phyloP scores from a whole-genome alignment of 2,329 filamentous ascomycete species.

The Geosmithia flava region DNA sequence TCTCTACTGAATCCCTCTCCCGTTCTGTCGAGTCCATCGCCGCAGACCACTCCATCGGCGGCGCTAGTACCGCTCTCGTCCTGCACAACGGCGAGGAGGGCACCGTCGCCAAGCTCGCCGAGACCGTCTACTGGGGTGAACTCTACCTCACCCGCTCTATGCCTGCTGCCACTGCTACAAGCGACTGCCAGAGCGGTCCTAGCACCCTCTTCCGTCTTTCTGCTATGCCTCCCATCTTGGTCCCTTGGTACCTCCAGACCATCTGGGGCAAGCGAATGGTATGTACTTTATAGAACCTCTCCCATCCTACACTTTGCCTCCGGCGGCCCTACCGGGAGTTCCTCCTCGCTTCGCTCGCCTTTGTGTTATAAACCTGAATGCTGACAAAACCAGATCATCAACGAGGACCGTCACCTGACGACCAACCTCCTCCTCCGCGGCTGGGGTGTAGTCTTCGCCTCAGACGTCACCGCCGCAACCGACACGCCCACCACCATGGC shows the following conservation, averaged over 20 bases:
- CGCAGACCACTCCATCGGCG: slow-evolving; percentile 8
- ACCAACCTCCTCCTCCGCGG: slow-evolving; percentile 11
- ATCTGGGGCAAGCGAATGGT: slow-evolving; percentile 12
- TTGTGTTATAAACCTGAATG: no score
- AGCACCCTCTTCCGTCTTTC: slow-evolving; percentile 10
- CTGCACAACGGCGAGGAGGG: slow-evolving; percentile 10
- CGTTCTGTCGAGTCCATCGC: slow-evolving; percentile 9
- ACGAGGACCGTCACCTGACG: slow-evolving; percentile 13
- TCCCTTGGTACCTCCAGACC: slow-evolving; percentile 12
- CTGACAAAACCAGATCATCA: slow-evolving; percentile 8
- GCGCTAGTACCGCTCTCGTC: slow-evolving; percentile 10
- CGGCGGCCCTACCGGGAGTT: no score
- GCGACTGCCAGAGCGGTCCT: slow-evolving; percentile 12
- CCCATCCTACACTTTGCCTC: background rate
- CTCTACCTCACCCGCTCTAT: slow-evolving; percentile 11
- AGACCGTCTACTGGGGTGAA: slow-evolving; percentile 13
- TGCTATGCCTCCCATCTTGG: slow-evolving; percentile 9
- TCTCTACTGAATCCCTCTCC: slow-evolving; percentile 7
- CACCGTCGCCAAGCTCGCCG: slow-evolving; percentile 7
- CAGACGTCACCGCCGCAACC: slow-evolving; percentile 10
- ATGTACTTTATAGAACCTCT: background rate
- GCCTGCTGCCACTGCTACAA: slow-evolving; percentile 10
- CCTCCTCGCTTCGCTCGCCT: no score
- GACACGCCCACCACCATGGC: slow-evolving; percentile 11
- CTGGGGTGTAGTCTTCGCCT: slow-evolving; percentile 15